Evolutionary conservation across 2,329 filamentous ascomycete species (phyloP), one percentile per base, ranked within the genome.

Genomic region (Clarireedia homoeocarpa): DNA sequence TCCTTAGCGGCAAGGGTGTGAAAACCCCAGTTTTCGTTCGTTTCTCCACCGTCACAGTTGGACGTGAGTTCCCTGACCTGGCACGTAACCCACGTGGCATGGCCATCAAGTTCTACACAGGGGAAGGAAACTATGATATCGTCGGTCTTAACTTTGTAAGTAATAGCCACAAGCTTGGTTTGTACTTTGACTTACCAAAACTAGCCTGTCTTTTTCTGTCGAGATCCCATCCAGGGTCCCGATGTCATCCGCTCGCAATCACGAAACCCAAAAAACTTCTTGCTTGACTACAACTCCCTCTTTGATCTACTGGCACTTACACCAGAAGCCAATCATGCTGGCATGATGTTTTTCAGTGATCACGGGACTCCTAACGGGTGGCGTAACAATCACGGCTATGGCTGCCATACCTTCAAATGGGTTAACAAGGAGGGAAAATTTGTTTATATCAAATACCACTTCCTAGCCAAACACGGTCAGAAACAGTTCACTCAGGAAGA

Each of bases 231-330:
- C 60, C 88, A 89, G 69, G 88, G 86, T 68, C 85, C 85, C 30
- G 74, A 84, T 65, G 84, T 88, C 65, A 88, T 87, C 54, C 84
- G 87, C 67, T 86, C 84, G 0, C 85, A 88, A 69, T 88, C 88
- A 74, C 76, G 85, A 23, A 75, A 89, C 63, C 85, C 85, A 1
- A 55, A 69, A 69, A 73, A 67, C 1, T 68, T 71, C 46, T 58
- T 67, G 2, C 62, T 64, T 2, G 71, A 73, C 47, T 66, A 49
- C 14, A 49, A 49, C 15, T 49, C 47, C 10, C 44, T 54, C 17
- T 54, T 44, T 26, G 51, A 54, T 54, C 44, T 47, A 9, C 49
- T 62, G 1, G 55, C 62, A 6, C 59, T 74, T 27, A 58, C 74
- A 79, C 61, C 80, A 77, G 14, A 79, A 82, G 62, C 72, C 75